Evolutionary conservation across 1,284 basidiomycete species (phyloP).

Genomic region (Moniliella sp.): DNA sequence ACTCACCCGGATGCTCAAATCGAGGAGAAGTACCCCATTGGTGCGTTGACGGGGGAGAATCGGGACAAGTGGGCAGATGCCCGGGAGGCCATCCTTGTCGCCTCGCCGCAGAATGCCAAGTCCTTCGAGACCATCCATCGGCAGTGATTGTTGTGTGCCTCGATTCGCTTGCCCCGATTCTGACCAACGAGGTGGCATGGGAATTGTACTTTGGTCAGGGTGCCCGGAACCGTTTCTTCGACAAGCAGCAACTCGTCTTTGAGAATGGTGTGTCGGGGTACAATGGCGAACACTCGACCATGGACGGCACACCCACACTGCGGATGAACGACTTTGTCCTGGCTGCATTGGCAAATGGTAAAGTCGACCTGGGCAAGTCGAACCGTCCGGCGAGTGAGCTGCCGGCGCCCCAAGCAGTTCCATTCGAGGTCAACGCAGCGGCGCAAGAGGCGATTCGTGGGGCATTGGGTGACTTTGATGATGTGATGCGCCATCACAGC

Average conservation of each 20-base stretch:
- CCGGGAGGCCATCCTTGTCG: constrained; percentile 40
- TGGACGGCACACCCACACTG: constrained; percentile 87
- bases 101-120: constrained; percentile 44
- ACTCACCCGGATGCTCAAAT: constrained; percentile 46
- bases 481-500: constrained; percentile 57
- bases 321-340: constrained; percentile 85
- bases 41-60: constrained; percentile 67
- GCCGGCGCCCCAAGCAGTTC: constrained; percentile 46
- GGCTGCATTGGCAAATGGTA: constrained; percentile 53
- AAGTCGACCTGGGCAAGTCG: constrained; percentile 44
- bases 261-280: constrained; percentile 86
- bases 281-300: constrained; percentile 78
- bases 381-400: constrained; percentile 38
- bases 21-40: constrained; percentile 45
- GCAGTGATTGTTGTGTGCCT: constrained; percentile 69
- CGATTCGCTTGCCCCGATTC: too few species aligned
- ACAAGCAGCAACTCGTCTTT: constrained; percentile 63
- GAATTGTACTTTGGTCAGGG: constrained; percentile 75
- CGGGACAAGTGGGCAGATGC: constrained; percentile 74
- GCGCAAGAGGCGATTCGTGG: constrained; percentile 40
- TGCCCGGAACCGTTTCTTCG: constrained; percentile 78
- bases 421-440: constrained; percentile 48
- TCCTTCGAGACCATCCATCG: constrained; percentile 65
- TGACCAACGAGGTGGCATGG: constrained; percentile 36
- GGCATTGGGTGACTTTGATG: constrained; percentile 51